Evolutionary conservation across 495 filamentous ascomycete species (phyloP).

Genomic region (Bacidia gigantensis): DNA sequence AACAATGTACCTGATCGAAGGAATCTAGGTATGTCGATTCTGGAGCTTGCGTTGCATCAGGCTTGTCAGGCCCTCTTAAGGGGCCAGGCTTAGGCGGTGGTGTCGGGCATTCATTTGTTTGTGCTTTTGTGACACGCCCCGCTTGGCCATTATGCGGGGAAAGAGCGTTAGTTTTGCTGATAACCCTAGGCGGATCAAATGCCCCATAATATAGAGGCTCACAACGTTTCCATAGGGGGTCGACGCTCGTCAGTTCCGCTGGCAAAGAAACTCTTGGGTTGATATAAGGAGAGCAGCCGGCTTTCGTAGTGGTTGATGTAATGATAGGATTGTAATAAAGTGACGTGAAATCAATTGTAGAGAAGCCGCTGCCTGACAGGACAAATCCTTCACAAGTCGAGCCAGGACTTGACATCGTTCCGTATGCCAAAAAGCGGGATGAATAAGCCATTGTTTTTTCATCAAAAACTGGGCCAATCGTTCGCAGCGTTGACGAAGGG

Average conservation of each 20-base stretch:
- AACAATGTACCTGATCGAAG: no score
- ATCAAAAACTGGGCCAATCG: slow-evolving; percentile 10
- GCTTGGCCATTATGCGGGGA: no score
- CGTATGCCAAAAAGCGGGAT: slow-evolving; percentile 10
- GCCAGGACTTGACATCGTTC: slow-evolving; percentile 4
- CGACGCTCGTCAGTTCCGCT: slow-evolving; percentile 2
- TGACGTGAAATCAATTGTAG: slow-evolving; percentile 11
- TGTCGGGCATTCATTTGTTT: background rate
- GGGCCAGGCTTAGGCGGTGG: background rate
- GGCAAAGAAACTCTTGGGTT: slow-evolving; percentile 11
- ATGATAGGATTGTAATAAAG: slow-evolving; percentile 13
- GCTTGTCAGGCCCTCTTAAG: no score
- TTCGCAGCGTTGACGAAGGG: background rate
- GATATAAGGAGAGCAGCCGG: slow-evolving; percentile 9
- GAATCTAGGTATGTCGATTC: no score
- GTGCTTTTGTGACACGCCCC: background rate
- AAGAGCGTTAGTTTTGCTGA: slow-evolving; percentile 1
- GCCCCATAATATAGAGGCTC: slow-evolving; percentile 12
- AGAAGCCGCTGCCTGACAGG: slow-evolving; percentile 1
- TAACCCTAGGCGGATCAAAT: slow-evolving; percentile 11
- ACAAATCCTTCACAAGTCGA: slow-evolving; percentile 3
- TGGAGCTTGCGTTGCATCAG: no score
- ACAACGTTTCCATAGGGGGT: slow-evolving; percentile 6
- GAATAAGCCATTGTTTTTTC: slow-evolving; percentile 11
- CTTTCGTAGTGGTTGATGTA: slow-evolving; percentile 6